phyloP scores from a whole-genome alignment of 345 rosid genomes.

The Erodium maritimum region DNA sequence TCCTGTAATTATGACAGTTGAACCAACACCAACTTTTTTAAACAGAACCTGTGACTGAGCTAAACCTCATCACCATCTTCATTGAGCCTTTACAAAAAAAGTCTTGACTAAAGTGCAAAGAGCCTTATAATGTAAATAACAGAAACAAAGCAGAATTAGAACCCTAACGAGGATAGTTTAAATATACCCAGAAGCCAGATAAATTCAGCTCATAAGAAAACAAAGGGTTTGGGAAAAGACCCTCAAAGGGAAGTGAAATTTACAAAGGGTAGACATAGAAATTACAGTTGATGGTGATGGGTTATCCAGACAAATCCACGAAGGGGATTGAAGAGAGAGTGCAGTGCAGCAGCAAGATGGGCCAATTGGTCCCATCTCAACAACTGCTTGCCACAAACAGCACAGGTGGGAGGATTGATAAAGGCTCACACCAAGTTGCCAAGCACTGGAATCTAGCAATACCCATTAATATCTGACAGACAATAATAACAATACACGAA shows the following conservation, averaged over 20 bases:
- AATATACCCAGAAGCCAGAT: conserved; percentile 12
- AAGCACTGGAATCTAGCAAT: conserved; percentile 25
- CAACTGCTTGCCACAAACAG: conserved; percentile 26
- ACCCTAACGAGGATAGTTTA: conserved; percentile 20
- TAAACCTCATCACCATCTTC: conserved; percentile 9
- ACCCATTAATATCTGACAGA: conserved; percentile 28
- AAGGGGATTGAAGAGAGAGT: conserved; percentile 16
- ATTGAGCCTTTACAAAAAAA: conserved; percentile 1
- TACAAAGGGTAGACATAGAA: conserved; percentile 34
- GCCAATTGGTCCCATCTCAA: conserved; percentile 38
- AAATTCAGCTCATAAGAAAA: conserved; percentile 11
- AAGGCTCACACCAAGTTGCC: conserved; percentile 25
- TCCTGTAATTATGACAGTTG: conserved; percentile 20
- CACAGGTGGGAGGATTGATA: conserved; percentile 35
- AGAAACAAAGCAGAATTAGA: conserved; percentile 5
- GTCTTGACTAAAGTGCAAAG: background rate
- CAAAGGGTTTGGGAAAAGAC: conserved; percentile 2
- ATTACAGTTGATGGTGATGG: conserved; percentile 47
- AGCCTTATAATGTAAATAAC: background rate
- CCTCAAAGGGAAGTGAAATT: background rate
- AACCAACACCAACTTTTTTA: conserved; percentile 11
- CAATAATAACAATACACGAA: background rate
- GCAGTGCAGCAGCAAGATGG: conserved; percentile 10
- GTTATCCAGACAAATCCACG: conserved; percentile 31
- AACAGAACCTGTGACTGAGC: conserved; percentile 11